Evolutionary conservation across 2,329 filamentous ascomycete genomes (phyloP).

Genomic region (Trichoderma oligosporum): DNA sequence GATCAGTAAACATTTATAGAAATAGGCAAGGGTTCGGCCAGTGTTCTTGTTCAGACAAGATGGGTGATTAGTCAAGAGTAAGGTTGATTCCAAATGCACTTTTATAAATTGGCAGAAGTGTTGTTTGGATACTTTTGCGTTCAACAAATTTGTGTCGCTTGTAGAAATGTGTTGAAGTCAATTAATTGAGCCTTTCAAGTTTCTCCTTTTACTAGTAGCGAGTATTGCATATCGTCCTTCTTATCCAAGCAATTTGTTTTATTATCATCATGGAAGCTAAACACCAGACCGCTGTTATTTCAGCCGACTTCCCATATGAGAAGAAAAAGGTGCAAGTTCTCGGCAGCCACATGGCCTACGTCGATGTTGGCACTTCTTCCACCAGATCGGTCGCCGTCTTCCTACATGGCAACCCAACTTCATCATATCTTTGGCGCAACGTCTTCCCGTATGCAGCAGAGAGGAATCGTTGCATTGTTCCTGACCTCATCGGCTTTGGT

Average conservation of each 20-base stretch:
- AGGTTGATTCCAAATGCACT: too few species aligned
- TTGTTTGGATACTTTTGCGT: too few species aligned
- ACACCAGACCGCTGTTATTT: background rate
- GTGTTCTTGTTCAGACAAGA: too few species aligned
- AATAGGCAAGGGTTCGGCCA: too few species aligned
- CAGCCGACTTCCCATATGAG: background rate
- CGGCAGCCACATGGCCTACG: background rate
- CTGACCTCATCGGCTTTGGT: slow-evolving; percentile 1
- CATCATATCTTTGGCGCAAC: slow-evolving; percentile 11
- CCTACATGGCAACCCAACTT: slow-evolving; percentile 5
- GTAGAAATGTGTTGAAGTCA: too few species aligned
- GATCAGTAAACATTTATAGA: slow-evolving; percentile 13
- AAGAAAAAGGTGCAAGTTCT: background rate
- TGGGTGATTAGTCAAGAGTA: too few species aligned
- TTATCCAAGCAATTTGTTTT: fast-evolving
- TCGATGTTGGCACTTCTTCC: background rate
- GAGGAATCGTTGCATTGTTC: background rate
- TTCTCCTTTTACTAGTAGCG: too few species aligned
- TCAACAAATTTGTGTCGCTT: too few species aligned
- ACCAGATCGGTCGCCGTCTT: background rate
- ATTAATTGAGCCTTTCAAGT: too few species aligned
- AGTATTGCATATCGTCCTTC: background rate
- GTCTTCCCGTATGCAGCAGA: background rate
- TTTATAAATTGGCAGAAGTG: too few species aligned
- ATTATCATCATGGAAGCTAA: background rate